phyloP scores from a whole-genome alignment of 2,329 filamentous ascomycete species.

The Cladobotryum protrusum region DNA sequence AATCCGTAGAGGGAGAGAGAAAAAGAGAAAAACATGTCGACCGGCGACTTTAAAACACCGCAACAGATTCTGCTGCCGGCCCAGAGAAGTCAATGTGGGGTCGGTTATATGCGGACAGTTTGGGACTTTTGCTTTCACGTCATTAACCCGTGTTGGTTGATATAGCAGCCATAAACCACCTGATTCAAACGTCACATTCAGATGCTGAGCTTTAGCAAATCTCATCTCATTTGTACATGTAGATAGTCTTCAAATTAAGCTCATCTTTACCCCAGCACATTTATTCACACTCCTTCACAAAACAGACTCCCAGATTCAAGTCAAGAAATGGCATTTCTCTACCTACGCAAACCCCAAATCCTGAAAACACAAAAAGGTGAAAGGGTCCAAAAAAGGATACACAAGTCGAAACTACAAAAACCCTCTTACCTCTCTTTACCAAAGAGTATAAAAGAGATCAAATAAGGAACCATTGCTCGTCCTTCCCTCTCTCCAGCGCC shows the following conservation, averaged over 20 bases:
- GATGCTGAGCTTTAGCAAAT: background rate
- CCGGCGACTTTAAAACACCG: background rate
- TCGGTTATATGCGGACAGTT: background rate
- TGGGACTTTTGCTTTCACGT: background rate
- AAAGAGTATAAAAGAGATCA: no score
- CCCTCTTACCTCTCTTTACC: no score
- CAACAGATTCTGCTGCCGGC: background rate
- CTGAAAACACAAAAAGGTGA: no score
- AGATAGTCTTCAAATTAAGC: no score
- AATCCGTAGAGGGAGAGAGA: background rate
- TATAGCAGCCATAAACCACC: background rate
- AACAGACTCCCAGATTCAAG: background rate
- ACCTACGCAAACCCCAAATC: background rate
- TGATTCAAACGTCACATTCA: no score
- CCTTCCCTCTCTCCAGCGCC: no score
- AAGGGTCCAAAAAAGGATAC: no score
- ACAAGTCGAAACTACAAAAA: no score
- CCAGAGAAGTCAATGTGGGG: background rate
- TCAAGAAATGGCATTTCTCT: constrained; percentile 1
- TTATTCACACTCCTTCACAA: background rate
- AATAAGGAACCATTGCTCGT: no score
- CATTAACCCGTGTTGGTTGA: background rate
- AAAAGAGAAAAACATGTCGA: background rate
- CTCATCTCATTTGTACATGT: background rate
- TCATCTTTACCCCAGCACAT: background rate